Evolutionary conservation across 2,329 filamentous ascomycete species (phyloP), one percentile per base, ranked within the genome.

Genomic region (Epichloe hybrida): DNA sequence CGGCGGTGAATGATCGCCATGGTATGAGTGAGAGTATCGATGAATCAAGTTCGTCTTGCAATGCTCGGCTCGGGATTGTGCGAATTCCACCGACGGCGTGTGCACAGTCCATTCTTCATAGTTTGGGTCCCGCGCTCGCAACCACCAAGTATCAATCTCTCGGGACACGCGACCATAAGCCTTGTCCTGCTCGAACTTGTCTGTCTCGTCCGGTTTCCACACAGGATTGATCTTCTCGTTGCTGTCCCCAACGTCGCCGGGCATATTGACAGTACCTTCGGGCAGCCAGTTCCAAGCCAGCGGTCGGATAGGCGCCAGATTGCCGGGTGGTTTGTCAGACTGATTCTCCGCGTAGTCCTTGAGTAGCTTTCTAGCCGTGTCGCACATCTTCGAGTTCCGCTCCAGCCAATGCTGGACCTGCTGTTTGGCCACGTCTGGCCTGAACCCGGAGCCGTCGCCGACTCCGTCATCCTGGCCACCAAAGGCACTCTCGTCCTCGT

Each of bases 131-230:
- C 79, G 72, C 41, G 76, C 76, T 46, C 72, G 72, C 43, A 78
- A 70, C 79, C 80, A 84, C 80, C 80, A 84, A 2, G 72, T 72
- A 59, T 84, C 80, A 48, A 83, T 75, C 61, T 84, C 80, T 54
- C 78, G 70, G 1, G 80, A 84, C 0, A 83, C 79, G 38, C 77
- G 72, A 1, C 77, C 77, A 55, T 82, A 82, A 9, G 69, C 66
- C 34, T 69, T 70, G 59, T 83, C 79, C 58, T 81, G 76, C 58
- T 79, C 73, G 52, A 74, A 79, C 58, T 79, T 80, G 57, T 80
- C 73, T 20, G 67, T 64, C 56, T 77, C 69, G 38, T 80, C 72
- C 5, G 71, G 66, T 46, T 73, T 69, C 73, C 75, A 78, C 1
- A 69, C 65, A 0, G 74, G 72, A 40, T 69, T 69, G 43, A 72